Evolutionary conservation across 2,329 filamentous ascomycete species (phyloP).

Genomic region (Colletotrichum musicola): DNA sequence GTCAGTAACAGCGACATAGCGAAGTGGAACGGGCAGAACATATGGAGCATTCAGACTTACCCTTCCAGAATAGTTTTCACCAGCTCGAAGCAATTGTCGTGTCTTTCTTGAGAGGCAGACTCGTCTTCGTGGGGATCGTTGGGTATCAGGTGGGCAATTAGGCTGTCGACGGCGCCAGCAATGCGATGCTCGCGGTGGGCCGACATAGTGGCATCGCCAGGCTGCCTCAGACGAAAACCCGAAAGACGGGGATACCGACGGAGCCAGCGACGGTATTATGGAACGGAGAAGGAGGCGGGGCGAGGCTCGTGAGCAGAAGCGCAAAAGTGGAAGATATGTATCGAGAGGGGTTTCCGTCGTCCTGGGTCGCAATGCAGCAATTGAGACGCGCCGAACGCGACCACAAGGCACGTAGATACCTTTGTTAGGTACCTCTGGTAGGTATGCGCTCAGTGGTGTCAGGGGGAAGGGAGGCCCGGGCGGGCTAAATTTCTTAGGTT

Average conservation of each 20-base stretch:
- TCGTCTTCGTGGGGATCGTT: conserved; percentile 75
- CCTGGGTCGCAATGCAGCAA: neutral
- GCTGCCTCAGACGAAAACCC: conserved; percentile 1
- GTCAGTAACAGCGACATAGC: conserved; percentile 1
- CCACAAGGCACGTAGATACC: neutral
- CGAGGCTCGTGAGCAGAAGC: neutral
- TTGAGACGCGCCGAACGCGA: conserved; percentile 39
- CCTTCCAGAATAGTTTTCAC: conserved; percentile 65
- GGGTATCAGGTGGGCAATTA: conserved; percentile 81
- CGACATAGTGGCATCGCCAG: conserved; percentile 40
- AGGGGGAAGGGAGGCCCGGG: no score
- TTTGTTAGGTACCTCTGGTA: no score
- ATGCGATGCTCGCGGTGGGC: conserved; percentile 70
- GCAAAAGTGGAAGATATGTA: neutral
- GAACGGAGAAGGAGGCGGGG: neutral
- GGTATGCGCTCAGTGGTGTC: no score
- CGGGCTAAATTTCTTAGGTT: no score
- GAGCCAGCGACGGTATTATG: neutral
- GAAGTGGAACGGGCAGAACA: neutral
- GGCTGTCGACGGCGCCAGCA: conserved; percentile 81
- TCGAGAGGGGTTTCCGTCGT: conserved; percentile 6
- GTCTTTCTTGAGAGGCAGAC: conserved; percentile 75
- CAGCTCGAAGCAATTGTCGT: conserved; percentile 70
- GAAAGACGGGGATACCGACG: neutral
- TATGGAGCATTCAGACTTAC: conserved; percentile 49